Base-by-base conservation (phyloP, 148 eudicot species). In the Selenicereus undatus region DNA sequence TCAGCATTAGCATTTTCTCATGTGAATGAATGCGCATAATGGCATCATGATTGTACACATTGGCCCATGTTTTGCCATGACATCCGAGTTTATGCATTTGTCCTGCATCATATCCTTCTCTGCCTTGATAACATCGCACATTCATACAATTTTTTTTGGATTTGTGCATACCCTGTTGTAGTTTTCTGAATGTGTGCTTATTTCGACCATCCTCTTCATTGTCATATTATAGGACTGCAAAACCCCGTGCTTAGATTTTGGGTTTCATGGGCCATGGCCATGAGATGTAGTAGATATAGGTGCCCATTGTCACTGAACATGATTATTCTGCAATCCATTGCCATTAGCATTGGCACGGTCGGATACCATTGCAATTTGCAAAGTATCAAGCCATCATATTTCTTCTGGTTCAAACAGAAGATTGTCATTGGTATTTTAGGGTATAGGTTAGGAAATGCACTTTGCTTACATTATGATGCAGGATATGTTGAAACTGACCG, bases 1-100 rank as follows among this genome's bases (percentile, higher is more conserved):
- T 84, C 82, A 74, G 88, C 97, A 93, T 94, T 85, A 87, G 78
- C 91, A 91, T 93, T 85, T 83, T 52, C 68, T 66, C 90, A 87
- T 91, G 83, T 88, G 81, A 90, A 76, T 87, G 86, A 86, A 64
- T 87, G 89, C 91, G 85, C 88, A 78, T 88, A 82, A 82, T 86
- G 89, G 79, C 84, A 81, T 89, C 86, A 83, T 85, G 50, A 82
- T 77, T 87, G 84, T 88, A 74, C 65, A 12, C 82, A 62, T 85
- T 76, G 62, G 75, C 66, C 78, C 84, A 81, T 88, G 82, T 86
- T 78, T 78, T 86, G 75, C 73, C 86, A 86, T 80, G 80, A 74
- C 76, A 73, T 82, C 73, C 71, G 71, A 83, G 85, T 74, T 64
- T 89, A 83, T 90, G 90, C 89, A 87, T 90, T 81, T 84, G 86